Conservation (phyloP, 371 early-diverging fungal genomes). For the Lichtheimia hyalospora region DNA sequence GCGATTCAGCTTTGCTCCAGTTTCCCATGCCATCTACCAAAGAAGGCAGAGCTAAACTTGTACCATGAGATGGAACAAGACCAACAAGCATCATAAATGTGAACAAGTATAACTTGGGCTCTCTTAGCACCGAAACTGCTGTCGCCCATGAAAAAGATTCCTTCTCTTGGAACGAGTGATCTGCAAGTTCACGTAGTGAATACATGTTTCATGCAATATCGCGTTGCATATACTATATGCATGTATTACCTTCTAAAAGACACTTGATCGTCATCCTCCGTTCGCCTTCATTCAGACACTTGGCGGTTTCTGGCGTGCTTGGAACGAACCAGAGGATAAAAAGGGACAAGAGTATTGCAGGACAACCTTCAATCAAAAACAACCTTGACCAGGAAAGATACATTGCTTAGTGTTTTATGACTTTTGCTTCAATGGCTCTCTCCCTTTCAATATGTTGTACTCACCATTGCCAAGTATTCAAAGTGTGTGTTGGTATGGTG, state of each 20-base stretch:
- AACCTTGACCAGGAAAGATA: conserved; percentile 31
- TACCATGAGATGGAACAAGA: conserved; percentile 32
- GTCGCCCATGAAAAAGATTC: conserved; percentile 43
- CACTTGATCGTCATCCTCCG: not conserved
- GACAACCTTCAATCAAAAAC: conserved; percentile 53
- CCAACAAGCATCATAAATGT: conserved; percentile 33
- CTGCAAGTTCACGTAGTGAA: no score
- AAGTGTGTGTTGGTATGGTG: conserved; percentile 21
- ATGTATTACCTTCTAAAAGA: no score
- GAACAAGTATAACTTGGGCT: conserved; percentile 38
- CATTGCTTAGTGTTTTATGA: not conserved
- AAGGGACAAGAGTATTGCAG: conserved; percentile 36
- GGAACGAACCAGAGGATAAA: conserved; percentile 50
- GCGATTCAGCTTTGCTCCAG: conserved; percentile 30
- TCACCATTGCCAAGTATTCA: conserved; percentile 43
- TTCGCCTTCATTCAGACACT: conserved; percentile 56
- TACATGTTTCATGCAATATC: no score
- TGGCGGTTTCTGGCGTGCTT: conserved; percentile 53
- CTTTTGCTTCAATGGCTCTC: not conserved
- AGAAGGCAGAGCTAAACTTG: conserved; percentile 36
- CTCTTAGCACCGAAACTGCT: conserved; percentile 30
- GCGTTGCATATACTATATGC: no score
- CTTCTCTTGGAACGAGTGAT: not conserved
- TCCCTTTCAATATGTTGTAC: not conserved
- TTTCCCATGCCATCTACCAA: conserved; percentile 34